Evolutionary conservation across 1,284 basidiomycete species (phyloP).

Genomic region (Gymnopus androsaceus): DNA sequence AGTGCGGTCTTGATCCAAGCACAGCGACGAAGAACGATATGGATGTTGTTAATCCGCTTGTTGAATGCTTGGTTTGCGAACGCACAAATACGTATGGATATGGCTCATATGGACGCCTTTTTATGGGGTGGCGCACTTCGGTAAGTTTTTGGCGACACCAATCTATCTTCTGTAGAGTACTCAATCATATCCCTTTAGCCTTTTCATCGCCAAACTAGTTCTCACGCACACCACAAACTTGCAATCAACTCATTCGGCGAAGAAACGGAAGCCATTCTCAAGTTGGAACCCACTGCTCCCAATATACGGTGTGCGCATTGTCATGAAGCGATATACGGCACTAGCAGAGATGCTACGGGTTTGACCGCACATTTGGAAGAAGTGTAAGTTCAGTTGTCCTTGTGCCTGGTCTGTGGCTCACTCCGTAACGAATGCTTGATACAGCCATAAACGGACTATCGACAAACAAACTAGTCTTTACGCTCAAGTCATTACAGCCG

Average conservation of each 20-base stretch:
- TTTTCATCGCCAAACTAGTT: not conserved
- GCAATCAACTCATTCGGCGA: constrained; percentile 2
- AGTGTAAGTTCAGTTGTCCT: not conserved
- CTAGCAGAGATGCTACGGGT: not conserved
- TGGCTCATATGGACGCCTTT: not conserved
- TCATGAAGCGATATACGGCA: not conserved
- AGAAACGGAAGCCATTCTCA: not conserved
- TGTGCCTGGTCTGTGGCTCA: too few relatives aligned
- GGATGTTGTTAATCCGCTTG: not conserved
- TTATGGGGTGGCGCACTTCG: not conserved
- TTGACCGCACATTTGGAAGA: not conserved
- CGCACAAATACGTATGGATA: too few relatives aligned
- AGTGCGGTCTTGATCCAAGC: not conserved
- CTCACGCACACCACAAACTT: not conserved
- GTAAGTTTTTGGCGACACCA: too few relatives aligned
- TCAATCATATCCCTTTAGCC: not conserved
- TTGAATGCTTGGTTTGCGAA: constrained; percentile 1
- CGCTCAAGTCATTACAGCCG: not conserved
- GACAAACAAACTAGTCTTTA: not conserved
- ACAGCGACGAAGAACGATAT: constrained; percentile 1
- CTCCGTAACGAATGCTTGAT: too few relatives aligned
- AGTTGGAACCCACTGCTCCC: not conserved
- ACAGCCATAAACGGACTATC: not conserved
- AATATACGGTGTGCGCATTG: not conserved
- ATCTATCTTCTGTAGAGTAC: too few relatives aligned